Conservation (phyloP, 1,284 basidiomycete species). For the Tetrapyrgos nigripes region DNA sequence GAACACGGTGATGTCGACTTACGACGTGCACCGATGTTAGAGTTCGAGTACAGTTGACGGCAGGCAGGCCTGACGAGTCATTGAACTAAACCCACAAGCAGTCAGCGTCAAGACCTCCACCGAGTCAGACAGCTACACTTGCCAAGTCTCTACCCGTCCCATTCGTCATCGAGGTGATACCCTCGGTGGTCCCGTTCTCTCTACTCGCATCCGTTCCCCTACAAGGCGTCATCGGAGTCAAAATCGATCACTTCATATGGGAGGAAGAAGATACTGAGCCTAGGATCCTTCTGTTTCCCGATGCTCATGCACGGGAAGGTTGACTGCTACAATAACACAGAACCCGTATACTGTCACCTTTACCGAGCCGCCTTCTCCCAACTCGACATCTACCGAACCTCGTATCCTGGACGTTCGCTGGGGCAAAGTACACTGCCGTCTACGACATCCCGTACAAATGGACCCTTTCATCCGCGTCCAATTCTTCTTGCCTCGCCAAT, state of each 20-base stretch:
- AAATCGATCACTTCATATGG: constrained; percentile 63
- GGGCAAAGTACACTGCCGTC: constrained; percentile 65
- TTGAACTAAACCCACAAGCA: too few relatives aligned
- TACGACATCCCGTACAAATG: constrained; percentile 71
- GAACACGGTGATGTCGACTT: too few relatives aligned
- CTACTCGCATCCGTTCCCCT: constrained; percentile 66
- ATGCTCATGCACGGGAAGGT: constrained; percentile 52
- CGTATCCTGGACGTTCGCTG: constrained; percentile 60
- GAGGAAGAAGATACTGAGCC: constrained; percentile 37
- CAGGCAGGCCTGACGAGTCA: too few relatives aligned
- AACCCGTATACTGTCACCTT: constrained; percentile 70
- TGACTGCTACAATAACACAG: constrained; percentile 59
- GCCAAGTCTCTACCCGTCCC: constrained; percentile 69
- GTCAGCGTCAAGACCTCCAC: too few relatives aligned
- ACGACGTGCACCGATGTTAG: too few relatives aligned
- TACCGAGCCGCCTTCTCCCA: constrained; percentile 32
- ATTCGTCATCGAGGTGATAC: constrained; percentile 75
- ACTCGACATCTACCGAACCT: constrained; percentile 39
- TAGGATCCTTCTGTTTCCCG: constrained; percentile 69
- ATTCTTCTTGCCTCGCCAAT: constrained; percentile 63
- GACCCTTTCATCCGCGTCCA: constrained; percentile 64
- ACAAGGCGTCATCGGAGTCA: constrained; percentile 72
- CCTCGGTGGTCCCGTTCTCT: constrained; percentile 67
- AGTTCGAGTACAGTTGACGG: too few relatives aligned
- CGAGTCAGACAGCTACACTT: constrained; percentile 56